A percentile compares a stretch with the other conserved stretches of the same genome.
These are phyloP conservation scores for Cyclostephanos tholiformis DNA, from an alignment of 108 stramenopile genomes.

Conservation along the genomic window DNA sequence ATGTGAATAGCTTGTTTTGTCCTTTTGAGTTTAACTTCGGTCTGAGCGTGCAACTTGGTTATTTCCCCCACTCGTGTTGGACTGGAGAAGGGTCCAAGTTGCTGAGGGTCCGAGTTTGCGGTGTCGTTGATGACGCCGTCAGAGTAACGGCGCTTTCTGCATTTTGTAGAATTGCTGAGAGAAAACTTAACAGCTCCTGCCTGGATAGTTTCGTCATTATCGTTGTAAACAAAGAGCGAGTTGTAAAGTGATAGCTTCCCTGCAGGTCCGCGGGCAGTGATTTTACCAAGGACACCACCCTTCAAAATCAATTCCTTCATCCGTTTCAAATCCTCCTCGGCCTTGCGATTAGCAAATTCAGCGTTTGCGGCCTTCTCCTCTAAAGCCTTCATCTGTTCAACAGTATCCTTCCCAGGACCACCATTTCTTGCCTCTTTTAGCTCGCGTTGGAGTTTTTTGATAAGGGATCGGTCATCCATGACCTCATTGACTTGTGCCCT, in stretches of 20 bases:
- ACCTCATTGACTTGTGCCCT: constrained; percentile 81
- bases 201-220: constrained; percentile 29
- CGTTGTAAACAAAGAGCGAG: constrained; percentile 42
- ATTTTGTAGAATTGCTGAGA: constrained; percentile 6
- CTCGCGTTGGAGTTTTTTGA: constrained; percentile 79
- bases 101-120: too few species aligned
- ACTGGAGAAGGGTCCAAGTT: constrained; percentile 25
- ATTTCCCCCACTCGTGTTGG: constrained; percentile 21
- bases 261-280: constrained; percentile 5
- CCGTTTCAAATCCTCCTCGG: constrained; percentile 70
- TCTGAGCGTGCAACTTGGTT: constrained; percentile 37
- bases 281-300: constrained; percentile 53
- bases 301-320: constrained; percentile 81
- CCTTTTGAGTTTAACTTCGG: constrained; percentile 46
- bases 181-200: constrained; percentile 9
- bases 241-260: constrained; percentile 26
- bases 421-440: constrained; percentile 50
- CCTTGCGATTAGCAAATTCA: constrained; percentile 66
- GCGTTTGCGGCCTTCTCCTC: constrained; percentile 65
- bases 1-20: constrained; percentile 23
- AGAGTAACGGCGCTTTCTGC: constrained; percentile 43
- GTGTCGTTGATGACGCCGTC: constrained; percentile 50
- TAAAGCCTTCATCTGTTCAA: constrained; percentile 48
- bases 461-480: constrained; percentile 69
- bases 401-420: constrained; percentile 34